Conservation (phyloP, 306 rosid genomes). For the Prunus kanzakura region DNA sequence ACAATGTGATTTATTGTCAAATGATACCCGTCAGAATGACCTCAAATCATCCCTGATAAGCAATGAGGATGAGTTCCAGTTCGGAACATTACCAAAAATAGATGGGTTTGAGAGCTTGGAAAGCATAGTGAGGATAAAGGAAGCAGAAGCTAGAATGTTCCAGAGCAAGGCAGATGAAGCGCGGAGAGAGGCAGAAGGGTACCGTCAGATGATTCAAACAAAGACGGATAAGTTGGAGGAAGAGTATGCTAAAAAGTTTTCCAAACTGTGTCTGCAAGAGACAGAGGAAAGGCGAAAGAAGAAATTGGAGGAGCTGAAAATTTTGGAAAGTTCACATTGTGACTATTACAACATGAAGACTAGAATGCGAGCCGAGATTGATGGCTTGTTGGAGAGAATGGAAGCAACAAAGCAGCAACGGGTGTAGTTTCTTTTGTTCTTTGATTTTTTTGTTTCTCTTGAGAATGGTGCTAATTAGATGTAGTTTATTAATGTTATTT, state of each 20-base stretch:
- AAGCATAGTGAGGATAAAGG: constrained; percentile 84
- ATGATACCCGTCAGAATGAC: constrained; percentile 58
- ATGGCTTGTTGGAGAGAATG: constrained; percentile 81
- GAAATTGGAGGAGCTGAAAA: constrained; percentile 82
- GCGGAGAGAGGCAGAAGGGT: constrained; percentile 80
- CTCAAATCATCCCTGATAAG: constrained; percentile 54
- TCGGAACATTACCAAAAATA: constrained; percentile 55
- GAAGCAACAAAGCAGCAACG: constrained; percentile 85
- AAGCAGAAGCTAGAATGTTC: constrained; percentile 93
- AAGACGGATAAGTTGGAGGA: constrained; percentile 69
- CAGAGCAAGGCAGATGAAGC: constrained; percentile 95
- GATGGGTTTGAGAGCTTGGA: constrained; percentile 81
- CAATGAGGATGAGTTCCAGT: constrained; percentile 54
- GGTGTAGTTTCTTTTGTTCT: constrained; percentile 31
- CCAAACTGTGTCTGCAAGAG: constrained; percentile 67
- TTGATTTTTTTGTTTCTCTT: not conserved
- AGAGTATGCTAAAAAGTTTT: constrained; percentile 65
- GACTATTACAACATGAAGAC: constrained; percentile 81
- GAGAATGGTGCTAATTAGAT: constrained; percentile 36
- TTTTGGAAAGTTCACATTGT: constrained; percentile 63
- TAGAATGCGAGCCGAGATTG: constrained; percentile 88
- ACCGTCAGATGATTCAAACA: constrained; percentile 53
- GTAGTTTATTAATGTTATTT: constrained; percentile 36
- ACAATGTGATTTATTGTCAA: constrained; percentile 47
- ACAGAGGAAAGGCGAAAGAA: constrained; percentile 67